Percentiles rank a stretch among this genome's conserved stretches.
phyloP scores from a whole-genome alignment of 352 stramenopile species.

The Pythium chondricola region DNA sequence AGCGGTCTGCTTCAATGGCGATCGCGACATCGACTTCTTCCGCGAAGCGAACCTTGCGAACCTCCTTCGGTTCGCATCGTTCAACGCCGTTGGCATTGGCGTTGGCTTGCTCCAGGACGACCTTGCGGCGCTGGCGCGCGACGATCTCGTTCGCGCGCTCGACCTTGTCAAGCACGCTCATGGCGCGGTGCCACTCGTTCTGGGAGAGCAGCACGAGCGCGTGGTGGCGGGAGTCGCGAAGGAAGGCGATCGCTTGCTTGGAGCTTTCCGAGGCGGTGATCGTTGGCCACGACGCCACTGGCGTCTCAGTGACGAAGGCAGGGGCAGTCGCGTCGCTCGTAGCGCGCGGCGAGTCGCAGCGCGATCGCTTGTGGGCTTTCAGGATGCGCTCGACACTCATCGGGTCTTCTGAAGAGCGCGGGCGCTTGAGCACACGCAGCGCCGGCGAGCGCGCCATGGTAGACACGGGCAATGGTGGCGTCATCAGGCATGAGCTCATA shows the following conservation, averaged over 20 bases:
- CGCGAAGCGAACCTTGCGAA: conserved; percentile 46
- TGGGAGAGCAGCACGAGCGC: conserved; percentile 58
- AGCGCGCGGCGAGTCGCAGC: conserved; percentile 37
- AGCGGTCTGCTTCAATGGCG: conserved; percentile 45
- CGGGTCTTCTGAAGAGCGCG: conserved; percentile 43
- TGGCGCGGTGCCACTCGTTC: conserved; percentile 69
- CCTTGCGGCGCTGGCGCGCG: conserved; percentile 51
- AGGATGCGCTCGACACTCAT: conserved; percentile 42
- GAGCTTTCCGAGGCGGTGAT: conserved; percentile 52
- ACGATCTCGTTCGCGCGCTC: conserved; percentile 78
- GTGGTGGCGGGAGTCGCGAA: conserved; percentile 70
- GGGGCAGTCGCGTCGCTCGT: not conserved
- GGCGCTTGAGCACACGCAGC: conserved; percentile 44
- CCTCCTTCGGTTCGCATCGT: conserved; percentile 10
- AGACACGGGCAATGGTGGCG: conserved; percentile 27
- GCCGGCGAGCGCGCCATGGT: conserved; percentile 19
- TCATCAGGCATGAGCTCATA: conserved; percentile 60
- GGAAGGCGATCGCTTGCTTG: conserved; percentile 63
- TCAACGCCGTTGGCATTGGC: conserved; percentile 20
- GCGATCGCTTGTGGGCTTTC: conserved; percentile 57
- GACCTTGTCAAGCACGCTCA: conserved; percentile 75
- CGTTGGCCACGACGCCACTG: conserved; percentile 25
- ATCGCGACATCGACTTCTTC: conserved; percentile 17
- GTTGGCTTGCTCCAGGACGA: conserved; percentile 59
- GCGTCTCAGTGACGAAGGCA: not conserved